Conservation (phyloP, 192 early-diverging fungal genomes). For the Polychytrium aggregatum region DNA sequence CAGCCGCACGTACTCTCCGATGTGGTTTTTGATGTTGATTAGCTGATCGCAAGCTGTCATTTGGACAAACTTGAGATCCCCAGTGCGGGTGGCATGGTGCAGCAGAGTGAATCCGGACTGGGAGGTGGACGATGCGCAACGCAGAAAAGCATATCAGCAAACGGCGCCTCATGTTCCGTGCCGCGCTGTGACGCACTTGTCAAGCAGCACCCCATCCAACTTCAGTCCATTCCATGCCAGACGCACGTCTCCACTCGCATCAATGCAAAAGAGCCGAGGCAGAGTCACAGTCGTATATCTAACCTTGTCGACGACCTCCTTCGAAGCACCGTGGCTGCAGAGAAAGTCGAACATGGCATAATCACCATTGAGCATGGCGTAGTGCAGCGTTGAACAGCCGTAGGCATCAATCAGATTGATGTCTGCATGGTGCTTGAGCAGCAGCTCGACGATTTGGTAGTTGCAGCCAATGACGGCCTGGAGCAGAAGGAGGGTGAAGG, state of each 20-base stretch:
- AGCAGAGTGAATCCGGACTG: conserved; percentile 21
- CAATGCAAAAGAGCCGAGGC: not conserved
- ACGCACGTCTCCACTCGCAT: not conserved
- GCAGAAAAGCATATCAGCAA: too few species aligned
- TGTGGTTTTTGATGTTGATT: too few species aligned
- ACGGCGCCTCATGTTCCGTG: too few species aligned
- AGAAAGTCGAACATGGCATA: conserved; percentile 11
- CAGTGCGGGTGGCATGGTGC: conserved; percentile 23
- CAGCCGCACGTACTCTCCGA: too few species aligned
- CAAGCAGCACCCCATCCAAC: too few species aligned
- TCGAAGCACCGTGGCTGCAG: conserved; percentile 3
- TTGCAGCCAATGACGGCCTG: conserved; percentile 17
- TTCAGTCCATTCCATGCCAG: not conserved
- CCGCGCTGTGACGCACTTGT: too few species aligned
- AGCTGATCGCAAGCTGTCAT: too few species aligned
- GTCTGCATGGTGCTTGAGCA: conserved; percentile 15
- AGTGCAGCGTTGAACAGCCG: conserved; percentile 21
- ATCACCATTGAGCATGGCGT: conserved; percentile 17
- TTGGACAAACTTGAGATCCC: too few species aligned
- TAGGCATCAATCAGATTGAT: conserved; percentile 15
- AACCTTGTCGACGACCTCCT: conserved; percentile 21
- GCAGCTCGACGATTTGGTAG: conserved; percentile 13
- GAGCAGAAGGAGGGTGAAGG: not conserved
- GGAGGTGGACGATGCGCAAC: too few species aligned
- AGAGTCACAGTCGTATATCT: not conserved